A percentile compares a stretch with the other conserved stretches of the same genome.
phyloP scores from a whole-genome alignment of 2,329 filamentous ascomycete species.

The Orbilia brochopaga region DNA sequence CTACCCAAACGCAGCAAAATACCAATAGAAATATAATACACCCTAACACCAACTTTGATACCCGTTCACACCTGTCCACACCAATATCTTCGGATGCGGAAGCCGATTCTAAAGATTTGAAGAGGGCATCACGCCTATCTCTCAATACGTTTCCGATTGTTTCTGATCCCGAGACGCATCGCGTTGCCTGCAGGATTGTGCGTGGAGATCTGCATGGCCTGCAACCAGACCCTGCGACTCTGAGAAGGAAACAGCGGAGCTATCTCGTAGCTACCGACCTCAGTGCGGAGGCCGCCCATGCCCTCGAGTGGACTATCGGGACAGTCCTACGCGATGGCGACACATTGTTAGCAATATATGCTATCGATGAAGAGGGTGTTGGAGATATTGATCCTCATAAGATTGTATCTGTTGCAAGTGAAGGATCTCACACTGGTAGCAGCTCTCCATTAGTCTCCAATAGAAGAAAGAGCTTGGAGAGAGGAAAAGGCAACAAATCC shows the following conservation, averaged over 20 bases:
- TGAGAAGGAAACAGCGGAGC: constrained; percentile 78
- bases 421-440: constrained; percentile 71
- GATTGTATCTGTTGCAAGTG: constrained; percentile 57
- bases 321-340: constrained; percentile 93
- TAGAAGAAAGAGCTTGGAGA: constrained; percentile 47
- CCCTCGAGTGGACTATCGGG: constrained; percentile 95
- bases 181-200: constrained; percentile 86
- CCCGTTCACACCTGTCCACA: constrained; percentile 65
- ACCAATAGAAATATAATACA: constrained; percentile 69
- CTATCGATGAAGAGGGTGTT: constrained; percentile 82
- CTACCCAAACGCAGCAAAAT: constrained; percentile 57
- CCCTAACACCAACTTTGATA: constrained; percentile 82
- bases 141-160: constrained; percentile 81
- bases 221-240: constrained; percentile 77
- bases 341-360: constrained; percentile 90
- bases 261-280: constrained; percentile 96
- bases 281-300: constrained; percentile 91
- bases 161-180: constrained; percentile 75
- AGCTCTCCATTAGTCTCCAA: constrained; percentile 54
- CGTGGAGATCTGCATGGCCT: constrained; percentile 82
- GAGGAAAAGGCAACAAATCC: constrained; percentile 14
- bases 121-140: constrained; percentile 81
- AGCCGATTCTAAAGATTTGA: constrained; percentile 81
- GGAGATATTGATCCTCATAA: constrained; percentile 56
- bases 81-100: constrained; percentile 84